phyloP scores from a whole-genome alignment of 2,329 filamentous ascomycete genomes.

The Fusarium sp. region DNA sequence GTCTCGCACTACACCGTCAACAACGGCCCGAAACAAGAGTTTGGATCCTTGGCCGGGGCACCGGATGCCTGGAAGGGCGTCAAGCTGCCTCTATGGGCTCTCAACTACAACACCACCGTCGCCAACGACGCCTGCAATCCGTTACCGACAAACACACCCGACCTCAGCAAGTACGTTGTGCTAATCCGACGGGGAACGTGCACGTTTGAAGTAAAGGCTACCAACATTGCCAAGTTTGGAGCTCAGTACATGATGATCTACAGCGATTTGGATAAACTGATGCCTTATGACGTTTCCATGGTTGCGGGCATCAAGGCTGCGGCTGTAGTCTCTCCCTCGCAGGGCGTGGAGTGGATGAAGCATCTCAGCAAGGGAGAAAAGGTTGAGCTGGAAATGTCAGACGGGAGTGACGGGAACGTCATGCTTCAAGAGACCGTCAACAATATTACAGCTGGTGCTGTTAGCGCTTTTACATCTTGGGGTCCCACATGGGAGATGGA shows the following conservation, averaged over 20 bases:
- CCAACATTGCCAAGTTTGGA: constrained; percentile 63
- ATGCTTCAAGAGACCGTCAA: constrained; percentile 52
- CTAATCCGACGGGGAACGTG: constrained; percentile 70
- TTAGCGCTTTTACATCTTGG: constrained; percentile 67
- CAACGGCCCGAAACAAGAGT: constrained; percentile 46
- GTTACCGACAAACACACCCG: constrained; percentile 63
- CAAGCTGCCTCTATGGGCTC: constrained; percentile 60
- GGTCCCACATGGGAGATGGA: constrained; percentile 70
- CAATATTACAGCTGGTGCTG: constrained; percentile 59
- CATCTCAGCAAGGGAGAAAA: constrained; percentile 55
- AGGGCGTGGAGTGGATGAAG: constrained; percentile 57
- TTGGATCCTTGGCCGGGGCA: constrained; percentile 56
- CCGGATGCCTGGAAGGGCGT: constrained; percentile 57
- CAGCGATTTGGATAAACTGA: constrained; percentile 59
- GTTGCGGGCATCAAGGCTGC: constrained; percentile 49
- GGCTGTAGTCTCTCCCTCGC: constrained; percentile 54
- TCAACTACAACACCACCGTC: constrained; percentile 60
- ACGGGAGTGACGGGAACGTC: constrained; percentile 49
- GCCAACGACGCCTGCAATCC: constrained; percentile 62
- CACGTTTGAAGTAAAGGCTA: constrained; percentile 64
- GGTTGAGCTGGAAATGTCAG: constrained; percentile 57
- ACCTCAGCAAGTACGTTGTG: constrained; percentile 67
- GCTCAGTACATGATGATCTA: constrained; percentile 72
- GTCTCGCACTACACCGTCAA: constrained; percentile 55
- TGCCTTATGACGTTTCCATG: constrained; percentile 45